Evolutionary conservation across 352 stramenopile genomes (phyloP).

Genomic region (Plasmopara halstedii): DNA sequence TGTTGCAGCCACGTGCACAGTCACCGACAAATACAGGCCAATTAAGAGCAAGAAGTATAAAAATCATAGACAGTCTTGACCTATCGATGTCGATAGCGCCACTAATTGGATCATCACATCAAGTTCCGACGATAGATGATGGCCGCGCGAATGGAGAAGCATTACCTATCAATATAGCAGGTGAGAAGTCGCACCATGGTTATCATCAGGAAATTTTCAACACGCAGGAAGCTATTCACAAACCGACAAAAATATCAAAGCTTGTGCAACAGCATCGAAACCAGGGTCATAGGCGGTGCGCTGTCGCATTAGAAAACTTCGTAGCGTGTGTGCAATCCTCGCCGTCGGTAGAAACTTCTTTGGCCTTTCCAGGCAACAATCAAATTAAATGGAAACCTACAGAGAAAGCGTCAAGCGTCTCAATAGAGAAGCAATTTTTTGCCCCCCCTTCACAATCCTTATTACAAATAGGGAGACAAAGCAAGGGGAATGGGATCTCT

Average conservation of each 20-base stretch:
- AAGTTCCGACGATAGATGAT: background rate
- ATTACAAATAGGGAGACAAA: constrained; percentile 1
- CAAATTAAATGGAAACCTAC: background rate
- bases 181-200: background rate
- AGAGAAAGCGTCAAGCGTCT: background rate
- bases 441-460: background rate
- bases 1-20: background rate
- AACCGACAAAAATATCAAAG: constrained; percentile 12
- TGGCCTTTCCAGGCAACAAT: background rate
- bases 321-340: background rate
- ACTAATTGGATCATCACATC: constrained; percentile 1
- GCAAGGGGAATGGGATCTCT: background rate
- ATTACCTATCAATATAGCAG: background rate
- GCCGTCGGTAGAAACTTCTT: background rate
- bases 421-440: background rate
- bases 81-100: constrained; percentile 52
- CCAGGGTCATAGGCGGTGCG: constrained; percentile 9
- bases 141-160: background rate
- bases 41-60: constrained; percentile 3
- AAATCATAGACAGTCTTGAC: constrained; percentile 48
- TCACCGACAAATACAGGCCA: background rate
- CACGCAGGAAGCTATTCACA: background rate
- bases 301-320: background rate
- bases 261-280: constrained; percentile 40
- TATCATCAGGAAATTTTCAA: background rate